Evolutionary conservation across 768 basidiomycete genomes (phyloP), one percentile per base, ranked within the genome.

Genomic region (Lactarius hengduanensis): DNA sequence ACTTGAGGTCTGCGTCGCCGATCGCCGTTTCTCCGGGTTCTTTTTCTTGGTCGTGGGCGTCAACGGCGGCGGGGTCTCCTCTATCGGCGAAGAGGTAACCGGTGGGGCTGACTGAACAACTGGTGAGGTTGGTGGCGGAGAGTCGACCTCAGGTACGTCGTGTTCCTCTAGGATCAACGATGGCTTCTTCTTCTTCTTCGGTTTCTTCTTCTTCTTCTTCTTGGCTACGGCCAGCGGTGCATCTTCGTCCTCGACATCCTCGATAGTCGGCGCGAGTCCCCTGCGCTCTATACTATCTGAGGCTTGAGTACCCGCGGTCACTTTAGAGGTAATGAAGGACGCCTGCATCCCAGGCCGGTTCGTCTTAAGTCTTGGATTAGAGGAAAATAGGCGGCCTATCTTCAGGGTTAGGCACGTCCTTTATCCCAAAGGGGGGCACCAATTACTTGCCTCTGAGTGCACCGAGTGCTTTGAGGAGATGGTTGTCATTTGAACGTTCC

Each of bases 161-260:
- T 36, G 59, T 28, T 63, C 55, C n/a, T 60, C 69, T 41, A 76
- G 58, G 5, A 76, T 66, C 4, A 75, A 64, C 22, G 77, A 62
- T 9, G 78, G 66, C 62, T 77, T 76, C 69, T 83, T 83, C 75
- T 88, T 90, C 74, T 90, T 92, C 79, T 88, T 91, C 26, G 82
- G 77, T 71, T 89, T 90, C 77, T 88, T 89, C 75, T 88, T 88
- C 76, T 91, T 89, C 75, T 89, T 91, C 79, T 91, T 90, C 56
- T 78, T 72, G 2, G 80, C 76, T 1, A 75, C 57, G 2, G 78
- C 71, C 0, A 72, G 62, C 1, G 75, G 76, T 4, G 81, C 82
- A 40, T 85, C 88, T 72, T 89, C 89, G 58, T 91, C 91, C 59
- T 89, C 88, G 0, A 84, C 87, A 50, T 92, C 89, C 71, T 91